Conservation (phyloP, 768 basidiomycete genomes). For the Strobilomyces dryophilus region DNA sequence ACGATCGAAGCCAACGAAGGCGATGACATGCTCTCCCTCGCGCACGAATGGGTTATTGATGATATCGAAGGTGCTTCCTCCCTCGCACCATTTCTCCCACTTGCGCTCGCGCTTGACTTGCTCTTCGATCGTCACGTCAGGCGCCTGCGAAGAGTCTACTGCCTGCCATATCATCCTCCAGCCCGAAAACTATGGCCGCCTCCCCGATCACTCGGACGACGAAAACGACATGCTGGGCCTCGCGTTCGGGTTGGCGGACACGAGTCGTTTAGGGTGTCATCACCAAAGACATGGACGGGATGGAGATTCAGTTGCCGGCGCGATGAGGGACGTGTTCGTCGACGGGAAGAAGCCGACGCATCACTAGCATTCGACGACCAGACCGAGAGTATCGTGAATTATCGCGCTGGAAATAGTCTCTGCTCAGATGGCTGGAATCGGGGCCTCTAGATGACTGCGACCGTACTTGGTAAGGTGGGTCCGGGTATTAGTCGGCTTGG, state of each 20-base stretch:
- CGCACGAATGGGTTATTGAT: conserved; percentile 95
- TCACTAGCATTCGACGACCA: conserved; percentile 32
- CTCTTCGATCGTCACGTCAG: conserved; percentile 34
- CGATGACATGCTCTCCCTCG: conserved; percentile 86
- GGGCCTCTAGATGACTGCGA: background rate
- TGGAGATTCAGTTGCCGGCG: conserved; percentile 81
- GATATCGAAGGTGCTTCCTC: conserved; percentile 80
- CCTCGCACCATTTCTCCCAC: background rate
- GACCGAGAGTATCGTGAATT: conserved; percentile 3
- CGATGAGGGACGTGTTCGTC: conserved; percentile 96
- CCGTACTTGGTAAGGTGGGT: background rate
- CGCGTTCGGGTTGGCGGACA: conserved; percentile 52
- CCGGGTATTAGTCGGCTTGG: too few species aligned
- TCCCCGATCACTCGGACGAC: conserved; percentile 94
- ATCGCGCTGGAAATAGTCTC: conserved; percentile 15
- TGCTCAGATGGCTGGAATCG: conserved; percentile 3
- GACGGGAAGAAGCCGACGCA: conserved; percentile 65
- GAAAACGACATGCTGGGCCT: conserved; percentile 99
- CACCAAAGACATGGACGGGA: conserved; percentile 78
- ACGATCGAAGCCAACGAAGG: conserved; percentile 92
- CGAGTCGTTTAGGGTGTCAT: conserved; percentile 31
- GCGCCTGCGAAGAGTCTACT: conserved; percentile 94
- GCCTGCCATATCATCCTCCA: conserved; percentile 85
- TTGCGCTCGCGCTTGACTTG: too few species aligned
- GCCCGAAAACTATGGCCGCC: conserved; percentile 67